A percentile compares a stretch with the other conserved stretches of the same genome.
These are phyloP conservation scores for Aspergillaceae sp. DNA, from an alignment of 2,329 filamentous ascomycete species.

Conservation along the genomic window DNA sequence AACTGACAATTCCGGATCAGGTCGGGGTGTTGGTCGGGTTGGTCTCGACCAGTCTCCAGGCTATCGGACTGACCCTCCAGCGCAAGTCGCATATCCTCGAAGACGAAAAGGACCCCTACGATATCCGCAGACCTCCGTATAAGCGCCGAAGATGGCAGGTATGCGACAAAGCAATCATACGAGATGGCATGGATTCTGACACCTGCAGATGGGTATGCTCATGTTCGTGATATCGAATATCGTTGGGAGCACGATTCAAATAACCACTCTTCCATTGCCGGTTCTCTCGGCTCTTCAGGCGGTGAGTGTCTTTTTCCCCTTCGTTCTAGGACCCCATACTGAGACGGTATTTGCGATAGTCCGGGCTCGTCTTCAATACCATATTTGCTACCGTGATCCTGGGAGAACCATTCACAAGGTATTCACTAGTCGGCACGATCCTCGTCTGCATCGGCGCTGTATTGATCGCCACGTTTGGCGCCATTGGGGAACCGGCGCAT, in stretches of 20 bases:
- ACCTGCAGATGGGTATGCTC: slow-evolving; percentile 65
- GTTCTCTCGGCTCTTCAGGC: slow-evolving; percentile 93
- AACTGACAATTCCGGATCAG: slow-evolving; percentile 38
- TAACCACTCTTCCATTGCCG: slow-evolving; percentile 87
- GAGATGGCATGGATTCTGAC: slow-evolving; percentile 9
- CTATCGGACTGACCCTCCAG: slow-evolving; percentile 87
- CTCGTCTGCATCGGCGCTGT: slow-evolving; percentile 83
- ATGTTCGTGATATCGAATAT: slow-evolving; percentile 96
- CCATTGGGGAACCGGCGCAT: slow-evolving; percentile 87
- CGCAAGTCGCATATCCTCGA: slow-evolving; percentile 97
- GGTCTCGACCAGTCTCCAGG: slow-evolving; percentile 88
- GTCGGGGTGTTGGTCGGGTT: slow-evolving; percentile 90
- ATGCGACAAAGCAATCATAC: neutral
- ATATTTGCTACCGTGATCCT: slow-evolving; percentile 92
- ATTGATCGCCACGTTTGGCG: slow-evolving; percentile 86
- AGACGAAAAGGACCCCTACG: slow-evolving; percentile 77
- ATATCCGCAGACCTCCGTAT: slow-evolving; percentile 77
- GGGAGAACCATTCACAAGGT: slow-evolving; percentile 85
- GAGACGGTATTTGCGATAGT: slow-evolving; percentile 33
- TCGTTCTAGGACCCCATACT: neutral
- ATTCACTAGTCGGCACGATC: slow-evolving; percentile 82
- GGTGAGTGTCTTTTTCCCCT: slow-evolving; percentile 28
- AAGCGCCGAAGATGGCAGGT: slow-evolving; percentile 85
- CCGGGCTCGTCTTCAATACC: slow-evolving; percentile 95
- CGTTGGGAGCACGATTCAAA: slow-evolving; percentile 91